Evolutionary conservation across 768 basidiomycete genomes (phyloP).

Genomic region (Mycena albidolilacea): DNA sequence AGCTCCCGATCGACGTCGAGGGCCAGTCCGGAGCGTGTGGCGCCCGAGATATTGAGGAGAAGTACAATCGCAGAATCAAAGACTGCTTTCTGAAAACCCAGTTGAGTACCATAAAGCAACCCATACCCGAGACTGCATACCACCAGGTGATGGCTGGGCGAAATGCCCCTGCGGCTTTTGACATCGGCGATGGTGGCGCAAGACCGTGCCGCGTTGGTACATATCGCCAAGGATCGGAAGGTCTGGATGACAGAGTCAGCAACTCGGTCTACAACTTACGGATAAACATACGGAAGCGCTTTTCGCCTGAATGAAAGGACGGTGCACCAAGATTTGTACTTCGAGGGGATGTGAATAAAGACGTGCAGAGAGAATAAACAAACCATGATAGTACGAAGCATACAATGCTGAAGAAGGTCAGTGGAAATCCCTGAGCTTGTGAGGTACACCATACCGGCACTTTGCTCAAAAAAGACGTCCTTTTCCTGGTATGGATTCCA

Average conservation of each 20-base stretch:
- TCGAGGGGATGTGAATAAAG: neutral
- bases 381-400: constrained; percentile 28
- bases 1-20: constrained; percentile 52
- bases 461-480: constrained; percentile 54
- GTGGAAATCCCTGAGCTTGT: neutral
- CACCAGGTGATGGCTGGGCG: constrained; percentile 34
- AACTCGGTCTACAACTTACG: neutral
- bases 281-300: constrained; percentile 14
- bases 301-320: constrained; percentile 71
- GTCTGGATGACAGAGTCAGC: neutral
- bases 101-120: neutral
- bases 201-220: constrained; percentile 74
- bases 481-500: constrained; percentile 55
- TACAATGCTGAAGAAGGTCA: constrained; percentile 19
- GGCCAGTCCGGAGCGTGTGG: constrained; percentile 45
- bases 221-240: constrained; percentile 70
- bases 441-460: constrained; percentile 52
- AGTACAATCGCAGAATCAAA: constrained; percentile 62
- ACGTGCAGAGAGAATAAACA: neutral
- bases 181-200: constrained; percentile 70
- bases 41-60: constrained; percentile 59
- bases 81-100: constrained; percentile 42
- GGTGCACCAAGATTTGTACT: constrained; percentile 69
- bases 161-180: constrained; percentile 48
- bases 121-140: neutral